These are phyloP conservation scores for Trifolium pratense DNA, from an alignment of 306 rosid genomes.

Conservation along the genomic window DNA sequence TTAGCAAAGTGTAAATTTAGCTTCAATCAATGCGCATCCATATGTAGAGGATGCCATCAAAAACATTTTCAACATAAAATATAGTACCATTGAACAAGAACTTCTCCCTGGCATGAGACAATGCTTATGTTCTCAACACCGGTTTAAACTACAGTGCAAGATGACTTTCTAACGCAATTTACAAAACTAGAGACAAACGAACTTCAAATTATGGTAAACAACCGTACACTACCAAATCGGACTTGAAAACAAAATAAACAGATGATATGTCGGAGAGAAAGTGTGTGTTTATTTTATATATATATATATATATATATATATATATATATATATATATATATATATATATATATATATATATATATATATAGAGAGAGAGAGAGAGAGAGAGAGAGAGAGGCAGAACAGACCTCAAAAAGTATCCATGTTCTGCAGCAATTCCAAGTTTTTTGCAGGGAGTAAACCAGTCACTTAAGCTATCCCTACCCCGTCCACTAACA, in stretches of 20 bases:
- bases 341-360: too few relatives aligned
- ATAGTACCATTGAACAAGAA: constrained; percentile 5
- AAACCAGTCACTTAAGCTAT: constrained; percentile 74
- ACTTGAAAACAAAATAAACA: background rate
- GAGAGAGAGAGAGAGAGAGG: constrained; percentile 8
- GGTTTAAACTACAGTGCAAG: constrained; percentile 14
- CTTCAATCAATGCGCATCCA: constrained; percentile 31
- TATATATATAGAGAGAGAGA: constrained; percentile 22
- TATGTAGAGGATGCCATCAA: background rate
- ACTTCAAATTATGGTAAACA: constrained; percentile 3
- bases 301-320: too few relatives aligned
- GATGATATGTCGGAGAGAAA: constrained; percentile 7
- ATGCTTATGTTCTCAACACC: background rate
- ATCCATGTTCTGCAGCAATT: constrained; percentile 87
- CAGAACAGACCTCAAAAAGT: constrained; percentile 65
- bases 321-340: too few relatives aligned
- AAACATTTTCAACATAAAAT: constrained; percentile 30
- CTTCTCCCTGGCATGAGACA: constrained; percentile 20
- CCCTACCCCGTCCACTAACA: constrained; percentile 80
- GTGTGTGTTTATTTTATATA: too few relatives aligned
- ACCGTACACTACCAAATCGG: constrained; percentile 17
- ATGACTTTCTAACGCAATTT: constrained; percentile 17
- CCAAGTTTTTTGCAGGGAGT: constrained; percentile 69
- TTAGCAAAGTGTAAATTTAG: constrained; percentile 30
- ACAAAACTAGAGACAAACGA: constrained; percentile 16